A percentile compares a stretch with the other conserved stretches of the same genome.
These are phyloP conservation scores for Rhizophora mangle DNA, from an alignment of 345 rosid genomes.

Conservation along the genomic window DNA sequence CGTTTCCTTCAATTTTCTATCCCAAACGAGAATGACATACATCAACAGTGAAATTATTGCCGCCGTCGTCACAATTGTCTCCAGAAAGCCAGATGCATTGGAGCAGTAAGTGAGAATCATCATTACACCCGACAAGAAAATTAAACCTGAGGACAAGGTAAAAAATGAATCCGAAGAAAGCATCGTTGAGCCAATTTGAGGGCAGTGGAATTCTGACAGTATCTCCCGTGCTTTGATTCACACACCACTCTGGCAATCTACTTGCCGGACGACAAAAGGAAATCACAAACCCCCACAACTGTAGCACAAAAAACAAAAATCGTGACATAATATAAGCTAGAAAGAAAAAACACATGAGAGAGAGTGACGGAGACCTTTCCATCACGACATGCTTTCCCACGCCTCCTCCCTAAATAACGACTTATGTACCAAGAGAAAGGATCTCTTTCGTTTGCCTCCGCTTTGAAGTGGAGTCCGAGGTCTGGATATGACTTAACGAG, in stretches of 20 bases:
- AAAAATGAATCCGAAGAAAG: background rate
- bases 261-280: constrained; percentile 8
- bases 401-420: background rate
- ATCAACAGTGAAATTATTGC: too few relatives aligned
- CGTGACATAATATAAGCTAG: too few relatives aligned
- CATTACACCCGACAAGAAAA: too few relatives aligned
- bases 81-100: too few relatives aligned
- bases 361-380: background rate
- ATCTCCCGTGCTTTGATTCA: constrained; percentile 4
- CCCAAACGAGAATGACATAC: too few relatives aligned
- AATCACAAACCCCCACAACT: background rate
- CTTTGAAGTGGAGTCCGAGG: background rate
- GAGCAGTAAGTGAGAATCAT: too few relatives aligned
- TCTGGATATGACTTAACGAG: too few relatives aligned
- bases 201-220: constrained; percentile 5
- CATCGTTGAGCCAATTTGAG: background rate
- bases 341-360: too few relatives aligned
- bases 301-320: too few relatives aligned
- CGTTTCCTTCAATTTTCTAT: too few relatives aligned
- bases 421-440: background rate
- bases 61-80: too few relatives aligned
- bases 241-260: constrained; percentile 10
- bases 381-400: background rate
- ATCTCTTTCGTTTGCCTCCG: too few relatives aligned
- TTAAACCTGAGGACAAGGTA: background rate